Evolutionary conservation across 306 rosid genomes (phyloP), one percentile per base, ranked within the genome.

Genomic region (Rosa chinensis): DNA sequence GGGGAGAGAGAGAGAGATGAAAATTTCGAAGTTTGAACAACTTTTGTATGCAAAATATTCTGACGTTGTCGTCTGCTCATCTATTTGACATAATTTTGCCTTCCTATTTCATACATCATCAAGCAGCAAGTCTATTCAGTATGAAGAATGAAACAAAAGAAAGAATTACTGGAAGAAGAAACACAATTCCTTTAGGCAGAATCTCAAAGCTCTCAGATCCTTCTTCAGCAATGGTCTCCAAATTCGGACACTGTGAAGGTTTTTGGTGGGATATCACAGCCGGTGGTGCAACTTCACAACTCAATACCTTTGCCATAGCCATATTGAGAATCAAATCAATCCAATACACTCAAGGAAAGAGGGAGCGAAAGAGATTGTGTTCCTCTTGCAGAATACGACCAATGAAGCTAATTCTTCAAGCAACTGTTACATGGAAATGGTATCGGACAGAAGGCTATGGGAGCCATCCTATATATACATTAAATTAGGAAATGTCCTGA

Each of bases 191-290:
- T 10, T 64, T 67, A 1, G 55, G 74, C 53, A 77, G 42, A 50
- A 77, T 66, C 66, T 66, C 74, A 16, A 67, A 68, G 64, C 55
- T 50, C 52, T 66, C 73, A 2, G 80, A 68, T 66, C 67, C 74
- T 17, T 77, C 74, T 67, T 77, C 80, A 16, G 23, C 74, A 66
- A 77, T 77, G 40, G 80, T 77, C 55, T 77, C 74, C n/a, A 67
- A 21, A 23, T 5, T 67, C 11, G 80, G 67, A 52, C 23, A n/a
- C n/a, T 35, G 53, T 18, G 37, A 76, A 63, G 72, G 53, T 35
- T 76, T 76, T 8, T 35, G 20, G 8, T 12, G 62, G 37, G 79
- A 47, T 28, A 76, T 63, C 48, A 76, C 14, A 37, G 18, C 48
- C 2, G 49, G 62, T 7, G 62, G 79, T 32, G 79, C 79, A 35